These are phyloP conservation scores for Cryphonectria parasitica DNA, from an alignment of 2,329 filamentous ascomycete species.

Conservation along the genomic window DNA sequence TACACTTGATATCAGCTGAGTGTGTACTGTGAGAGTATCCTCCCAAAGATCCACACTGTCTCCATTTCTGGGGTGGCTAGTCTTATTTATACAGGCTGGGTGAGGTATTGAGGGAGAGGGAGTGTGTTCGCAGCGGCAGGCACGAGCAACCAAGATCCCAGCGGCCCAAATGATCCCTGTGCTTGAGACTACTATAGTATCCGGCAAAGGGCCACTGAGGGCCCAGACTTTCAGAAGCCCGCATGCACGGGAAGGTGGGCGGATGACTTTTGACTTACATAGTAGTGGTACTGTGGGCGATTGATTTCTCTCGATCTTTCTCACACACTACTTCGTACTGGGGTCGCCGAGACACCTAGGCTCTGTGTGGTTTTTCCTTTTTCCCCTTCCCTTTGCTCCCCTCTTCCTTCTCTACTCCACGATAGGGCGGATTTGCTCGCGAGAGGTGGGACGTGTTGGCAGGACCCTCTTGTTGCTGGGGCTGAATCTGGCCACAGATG, in stretches of 20 bases:
- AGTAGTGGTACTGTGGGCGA: neutral
- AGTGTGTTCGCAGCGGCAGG: neutral
- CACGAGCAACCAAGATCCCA: conserved; percentile 1
- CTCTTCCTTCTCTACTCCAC: neutral
- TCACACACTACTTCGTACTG: neutral
- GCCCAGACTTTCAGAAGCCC: neutral
- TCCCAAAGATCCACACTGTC: conserved; percentile 24
- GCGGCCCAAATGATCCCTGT: conserved; percentile 2
- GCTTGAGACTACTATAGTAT: neutral
- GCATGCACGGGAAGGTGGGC: conserved; percentile 5
- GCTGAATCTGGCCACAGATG: neutral
- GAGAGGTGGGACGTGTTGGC: neutral
- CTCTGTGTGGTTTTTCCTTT: neutral
- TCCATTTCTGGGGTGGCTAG: conserved; percentile 26
- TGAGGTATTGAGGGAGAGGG: conserved; percentile 9
- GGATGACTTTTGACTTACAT: conserved; percentile 2
- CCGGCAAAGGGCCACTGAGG: neutral
- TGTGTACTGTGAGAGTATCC: conserved; percentile 16
- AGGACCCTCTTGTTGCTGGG: neutral
- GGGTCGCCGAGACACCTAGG: neutral
- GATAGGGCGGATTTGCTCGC: neutral
- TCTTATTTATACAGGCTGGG: conserved; percentile 17
- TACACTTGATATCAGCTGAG: conserved; percentile 14
- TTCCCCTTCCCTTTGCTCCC: no score
- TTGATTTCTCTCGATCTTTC: neutral